Evolutionary conservation across 495 filamentous ascomycete species (phyloP), one percentile per base, ranked within the genome.

Genomic region (Penicillium steckii): DNA sequence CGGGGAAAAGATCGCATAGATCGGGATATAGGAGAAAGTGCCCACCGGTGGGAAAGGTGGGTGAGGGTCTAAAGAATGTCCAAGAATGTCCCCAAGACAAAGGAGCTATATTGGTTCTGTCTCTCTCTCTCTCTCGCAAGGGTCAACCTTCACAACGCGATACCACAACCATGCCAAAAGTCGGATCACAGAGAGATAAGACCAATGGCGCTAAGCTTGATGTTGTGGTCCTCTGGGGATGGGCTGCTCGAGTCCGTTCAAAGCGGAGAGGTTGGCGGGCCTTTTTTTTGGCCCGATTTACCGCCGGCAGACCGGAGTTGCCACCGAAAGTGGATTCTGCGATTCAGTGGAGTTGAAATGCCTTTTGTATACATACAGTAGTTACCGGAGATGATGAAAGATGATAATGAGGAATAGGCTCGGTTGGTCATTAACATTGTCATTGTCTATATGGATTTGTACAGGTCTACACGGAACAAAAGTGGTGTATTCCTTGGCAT

Each of bases 211-310:
- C 17, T 41, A 21, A 22, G 38, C 10, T n/a, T n/a, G 21, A 41
- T 12, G 38, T 41, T 22, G 38, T 9, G 15, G n/a, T 7, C 5
- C 33, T 17, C n/a, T 23, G 38, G 38, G 38, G 38, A 41, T 41
- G 38, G 38, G 38, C 38, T 5, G 8, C 38, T 41, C 27, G 27
- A 29, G 27, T 19, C 19, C 23, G 13, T 29, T 25, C 40, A 44
- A 18, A 41, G 50, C 40, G 43, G 42, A 44, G 38, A 46, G 44
- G 41, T 33, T 52, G 60, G 58, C 52, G 52, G 57, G 52, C 15
- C 56, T 45, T 54, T 57, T 61, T 64, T 65, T 65, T 61, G 59
- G 55, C 44, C 54, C 55, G 61, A 59, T 50, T 64, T 59, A 59
- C 61, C 61, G 61, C 61, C 61, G 57, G 51, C 41, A 46, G 48